Evolutionary conservation across 306 rosid species (phyloP), one percentile per base, ranked within the genome.

Genomic region (Astragalus membranaceus): DNA sequence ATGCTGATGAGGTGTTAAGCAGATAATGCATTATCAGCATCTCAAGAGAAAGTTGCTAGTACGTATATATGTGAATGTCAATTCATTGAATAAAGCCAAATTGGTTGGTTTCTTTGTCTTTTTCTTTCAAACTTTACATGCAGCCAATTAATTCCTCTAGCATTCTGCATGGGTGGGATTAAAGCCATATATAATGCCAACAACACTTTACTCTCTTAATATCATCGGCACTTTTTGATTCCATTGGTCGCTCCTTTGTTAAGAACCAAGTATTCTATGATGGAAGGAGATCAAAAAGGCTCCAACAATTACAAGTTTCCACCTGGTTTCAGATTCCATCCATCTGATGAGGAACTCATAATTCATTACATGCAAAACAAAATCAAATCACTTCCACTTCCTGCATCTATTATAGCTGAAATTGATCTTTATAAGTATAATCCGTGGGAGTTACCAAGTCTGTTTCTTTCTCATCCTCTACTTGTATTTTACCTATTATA

Each of bases 341-440:
- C 95, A 3, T 82, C 98, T 26, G 98, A 92, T 69, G 89, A 89
- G 36, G 98, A 92, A 72, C 98, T 92, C 79, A 74, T 92, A 60
- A 87, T 86, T 72, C 87, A 92, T 67, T 89, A 92, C 84, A 66
- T 92, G 73, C 77, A 73, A 44, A 86, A 80, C 60, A 88, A 77
- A 74, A 82, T 81, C 75, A 70, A 78, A 13, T 92, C 92, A 9
- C 70, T 63, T 15, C 92, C 96, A 26, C 82, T 89, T 60, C 96
- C 98, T 2, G 95, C 92, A 0, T 69, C 72, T 5, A 74, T 90
- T 17, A 85, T 89, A 32, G 85, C 89, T 10, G 96, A 92, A 52
- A 82, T 86, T 9, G 85, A 89, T 71, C 87, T 86, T 4, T 86
- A 85, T 49, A 79, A 86, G 67, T 80, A 78, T 51, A 84, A 85